Base-by-base conservation (phyloP, 495 filamentous ascomycete species). In the Neurospora sp. region DNA sequence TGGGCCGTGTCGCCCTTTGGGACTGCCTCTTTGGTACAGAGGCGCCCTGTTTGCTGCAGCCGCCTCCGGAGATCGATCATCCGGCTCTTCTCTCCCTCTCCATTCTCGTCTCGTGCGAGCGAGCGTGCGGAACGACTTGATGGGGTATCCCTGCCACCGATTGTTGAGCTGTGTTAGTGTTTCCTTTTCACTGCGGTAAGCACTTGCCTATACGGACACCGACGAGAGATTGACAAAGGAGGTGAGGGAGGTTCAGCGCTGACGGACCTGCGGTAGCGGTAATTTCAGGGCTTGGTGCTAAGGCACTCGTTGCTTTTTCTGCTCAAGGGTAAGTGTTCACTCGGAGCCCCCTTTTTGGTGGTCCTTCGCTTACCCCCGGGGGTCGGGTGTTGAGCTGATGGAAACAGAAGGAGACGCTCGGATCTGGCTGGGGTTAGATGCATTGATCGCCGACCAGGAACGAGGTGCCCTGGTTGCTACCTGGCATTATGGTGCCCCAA, bases 391-490 rank as follows among this genome's bases (percentile, higher is more conserved):
- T 14, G 69, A 77, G 45, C 38, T 31, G 8, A 37, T 61, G 7
- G 22, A 31, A 27, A 31, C 5, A 31, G 22, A 31, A 20, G 44
- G 44, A 47, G 44, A 47, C 44, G 27, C 53, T 61, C 53, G 53
- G 65, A 31, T 41, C 44, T 40, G 59, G 12, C 40, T 41, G 71
- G 74, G 71, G 35, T 35, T 16, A 42, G 72, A 73, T 75, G 73
- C 78, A 74, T 22, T 76, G 78, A 81, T 81, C 79, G 79, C 75
- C 79, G 75, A 75, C 78, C 71, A 81, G 77, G 79, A 76, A 65
- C 53, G 27, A 35, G 53, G 27, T 65, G 53, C 53, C 53, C 53
- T 18, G 53, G 53, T 65, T 65, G 47, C 47, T 22, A 59, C 47
- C 47, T 59, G 47, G 47, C n/a, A 71, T 72, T 45, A 27, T 40